Conservation (phyloP, 2,329 filamentous ascomycete species). For the Epichloe coenophiala region DNA sequence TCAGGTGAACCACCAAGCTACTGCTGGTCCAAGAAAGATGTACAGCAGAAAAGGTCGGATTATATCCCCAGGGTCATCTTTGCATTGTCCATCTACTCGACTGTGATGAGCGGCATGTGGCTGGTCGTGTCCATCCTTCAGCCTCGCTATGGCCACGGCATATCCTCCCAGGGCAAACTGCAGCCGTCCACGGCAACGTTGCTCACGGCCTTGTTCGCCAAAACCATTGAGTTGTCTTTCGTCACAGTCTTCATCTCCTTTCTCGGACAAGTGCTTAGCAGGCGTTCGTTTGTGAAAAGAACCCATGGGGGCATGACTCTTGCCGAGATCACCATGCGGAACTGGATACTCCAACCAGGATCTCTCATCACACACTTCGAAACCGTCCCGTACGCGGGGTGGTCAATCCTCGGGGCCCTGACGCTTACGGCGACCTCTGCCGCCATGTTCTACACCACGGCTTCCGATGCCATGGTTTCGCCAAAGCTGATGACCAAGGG, state of each 20-base stretch:
- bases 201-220: slow-evolving; percentile 56
- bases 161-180: slow-evolving; percentile 40
- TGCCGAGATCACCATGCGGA: slow-evolving; percentile 65
- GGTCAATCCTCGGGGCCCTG: slow-evolving; percentile 50
- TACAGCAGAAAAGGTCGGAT: slow-evolving; percentile 18
- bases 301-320: slow-evolving; percentile 58
- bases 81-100: slow-evolving; percentile 46
- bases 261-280: slow-evolving; percentile 61
- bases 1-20: slow-evolving; percentile 17
- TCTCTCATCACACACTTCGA: slow-evolving; percentile 58
- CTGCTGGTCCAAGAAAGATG: slow-evolving; percentile 19
- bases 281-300: slow-evolving; percentile 47
- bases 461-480: slow-evolving; percentile 60
- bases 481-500: slow-evolving; percentile 52
- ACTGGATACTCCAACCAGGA: slow-evolving; percentile 62
- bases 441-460: slow-evolving; percentile 63
- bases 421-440: slow-evolving; percentile 50
- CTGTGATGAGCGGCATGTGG: slow-evolving; percentile 51
- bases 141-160: slow-evolving; percentile 46
- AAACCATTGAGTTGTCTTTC: slow-evolving; percentile 65
- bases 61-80: slow-evolving; percentile 39
- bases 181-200: slow-evolving; percentile 51
- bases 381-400: slow-evolving; percentile 47
- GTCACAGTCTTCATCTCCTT: slow-evolving; percentile 66
- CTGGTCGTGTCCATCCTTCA: slow-evolving; percentile 46